Evolutionary conservation across 495 filamentous ascomycete species (phyloP), one percentile per base, ranked within the genome.

Genomic region (Lasiosphaeriaceae sp.): DNA sequence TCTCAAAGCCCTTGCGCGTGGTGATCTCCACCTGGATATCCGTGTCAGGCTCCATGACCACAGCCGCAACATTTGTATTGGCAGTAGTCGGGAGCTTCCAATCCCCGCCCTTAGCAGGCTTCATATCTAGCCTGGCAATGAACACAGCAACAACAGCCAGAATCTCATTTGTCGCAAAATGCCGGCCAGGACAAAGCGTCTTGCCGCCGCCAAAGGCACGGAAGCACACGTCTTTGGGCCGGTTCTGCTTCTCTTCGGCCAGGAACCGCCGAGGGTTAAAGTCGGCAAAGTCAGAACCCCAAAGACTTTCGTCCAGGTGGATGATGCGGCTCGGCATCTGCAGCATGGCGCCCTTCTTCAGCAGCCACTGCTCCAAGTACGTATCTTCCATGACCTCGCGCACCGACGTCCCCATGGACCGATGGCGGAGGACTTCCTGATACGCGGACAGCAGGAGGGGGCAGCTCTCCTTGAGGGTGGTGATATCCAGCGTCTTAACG

Each of bases 191-290:
- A 55, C 81, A 83, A 7, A 82, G 56, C 21, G 74, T 76, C 61
- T 74, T 75, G 44, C 81, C 81, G 17, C 81, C 80, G 11, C 81
- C 80, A 62, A 83, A 85, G 11, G 75, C 74, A 8, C 78, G 63
- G 61, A 79, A 83, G 56, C 61, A 24, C 56, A 53, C 63, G 21
- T 52, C 35, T 2, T 29, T 19, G n/a, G 49, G 49, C 8, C 49
- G 26, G 31, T 52, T 37, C 29, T 37, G 4, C 31, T 41, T 52
- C n/a, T 52, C 16, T 16, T 52, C 26, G 21, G 2, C 17, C 22
- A 52, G 49, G 35, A 52, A 52, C 29, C 49, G 16, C 3, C 49
- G 49, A 4, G 49, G 49, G 31, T 52, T 37, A 23, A 37, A 73
- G n/a, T 67, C 59, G 24, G 56, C 47, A 16, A 55, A 58, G 37